Evolutionary conservation across 78 protist species (phyloP), one percentile per base, ranked within the genome.

Genomic region (Isochrysis galbana): DNA sequence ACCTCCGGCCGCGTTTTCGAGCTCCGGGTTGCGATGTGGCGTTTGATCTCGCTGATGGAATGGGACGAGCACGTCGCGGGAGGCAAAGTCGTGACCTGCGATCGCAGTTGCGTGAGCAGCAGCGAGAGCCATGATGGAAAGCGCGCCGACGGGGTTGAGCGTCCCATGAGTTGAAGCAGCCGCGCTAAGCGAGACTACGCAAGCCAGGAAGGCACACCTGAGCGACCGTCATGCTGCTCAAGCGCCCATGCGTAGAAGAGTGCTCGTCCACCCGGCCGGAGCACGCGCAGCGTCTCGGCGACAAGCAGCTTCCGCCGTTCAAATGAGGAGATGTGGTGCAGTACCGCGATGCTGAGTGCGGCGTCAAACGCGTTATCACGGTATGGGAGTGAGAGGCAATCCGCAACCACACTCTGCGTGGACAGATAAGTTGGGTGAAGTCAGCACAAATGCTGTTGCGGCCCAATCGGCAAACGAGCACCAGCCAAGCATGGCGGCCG

Each of bases 201-300:
- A n/a, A n/a, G n/a, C n/a, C n/a, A n/a, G n/a, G n/a, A n/a, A n/a
- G n/a, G n/a, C n/a, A n/a, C n/a, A n/a, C n/a, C n/a, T n/a, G n/a
- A n/a, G n/a, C n/a, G n/a, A n/a, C n/a, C 92, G 1, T 1, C 38
- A 45, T 22, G 29, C 48, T 90, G 93, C 29, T 90, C 87, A 14
- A 0, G 7, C 45, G 93, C 86, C 93, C 93, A 90, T 1, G 87
- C 93, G 44, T 46, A 90, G 38, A 90, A 46, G 72, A 90, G 47
- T 3, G 72, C 88, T 3, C 0, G 42, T 34, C 93, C 93, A 26
- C 88, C 87, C 14, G 87, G 48, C 44, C 70, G 46, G 38, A 47
- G 44, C 2, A 90, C 70, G 0, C 93, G 93, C 46, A 39, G 1
- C n/a, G 36, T 5, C 36, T 90, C 93, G 34, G 48, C 17, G 70